phyloP scores from a whole-genome alignment of 1,139 yeast species.

The Taiozyma sp. region DNA sequence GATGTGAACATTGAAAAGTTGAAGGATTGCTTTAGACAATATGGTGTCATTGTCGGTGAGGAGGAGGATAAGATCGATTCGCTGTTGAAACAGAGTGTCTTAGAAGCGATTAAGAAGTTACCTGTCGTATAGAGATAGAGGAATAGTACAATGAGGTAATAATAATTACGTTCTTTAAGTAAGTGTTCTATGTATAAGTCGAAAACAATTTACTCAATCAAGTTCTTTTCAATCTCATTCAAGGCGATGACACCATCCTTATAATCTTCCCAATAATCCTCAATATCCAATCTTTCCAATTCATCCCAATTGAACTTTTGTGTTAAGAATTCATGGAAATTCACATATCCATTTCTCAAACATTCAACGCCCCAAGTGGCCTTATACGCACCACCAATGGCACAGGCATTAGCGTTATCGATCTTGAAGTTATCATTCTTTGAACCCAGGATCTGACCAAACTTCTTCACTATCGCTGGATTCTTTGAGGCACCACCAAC shows the following conservation, averaged over 20 bases:
- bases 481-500: conserved; percentile 91
- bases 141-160: no score
- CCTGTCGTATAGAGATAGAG: no score
- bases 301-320: conserved; percentile 45
- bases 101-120: conserved; percentile 2
- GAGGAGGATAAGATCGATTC: conserved; percentile 11
- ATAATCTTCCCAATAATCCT: conserved; percentile 29
- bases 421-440: conserved; percentile 61
- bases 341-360: conserved; percentile 2
- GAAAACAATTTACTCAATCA: neutral
- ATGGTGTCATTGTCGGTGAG: conserved; percentile 46
- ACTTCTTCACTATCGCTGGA: conserved; percentile 57
- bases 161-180: no score
- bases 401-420: conserved; percentile 88
- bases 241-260: conserved; percentile 28
- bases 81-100: conserved; percentile 5
- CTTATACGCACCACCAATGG: conserved; percentile 89
- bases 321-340: conserved; percentile 32
- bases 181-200: neutral
- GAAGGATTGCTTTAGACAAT: conserved; percentile 45
- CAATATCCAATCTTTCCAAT: conserved; percentile 35
- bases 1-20: conserved; percentile 40
- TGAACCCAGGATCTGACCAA: conserved; percentile 68
- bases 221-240: conserved; percentile 26
- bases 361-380: conserved; percentile 60